A percentile compares a stretch with the other conserved stretches of the same genome.
phyloP scores from a whole-genome alignment of 2,329 filamentous ascomycete species.

The Neofusicoccum parvum region DNA sequence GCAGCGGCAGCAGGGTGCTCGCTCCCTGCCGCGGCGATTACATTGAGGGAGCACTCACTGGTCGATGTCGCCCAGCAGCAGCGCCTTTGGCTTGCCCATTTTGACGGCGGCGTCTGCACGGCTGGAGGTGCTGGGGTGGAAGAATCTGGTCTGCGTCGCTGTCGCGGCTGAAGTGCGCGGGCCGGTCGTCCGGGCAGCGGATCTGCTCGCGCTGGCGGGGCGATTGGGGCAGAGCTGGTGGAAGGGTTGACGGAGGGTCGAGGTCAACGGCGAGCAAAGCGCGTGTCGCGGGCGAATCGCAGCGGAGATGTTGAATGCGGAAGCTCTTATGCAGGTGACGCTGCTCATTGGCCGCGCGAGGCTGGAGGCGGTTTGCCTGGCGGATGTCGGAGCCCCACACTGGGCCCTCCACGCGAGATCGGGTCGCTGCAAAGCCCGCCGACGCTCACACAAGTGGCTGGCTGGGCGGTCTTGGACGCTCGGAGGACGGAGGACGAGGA shows the following conservation, averaged over 20 bases:
- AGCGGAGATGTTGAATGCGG: neutral
- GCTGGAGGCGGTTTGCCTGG: neutral
- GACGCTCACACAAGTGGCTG: neutral
- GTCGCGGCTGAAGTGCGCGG: neutral
- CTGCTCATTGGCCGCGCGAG: neutral
- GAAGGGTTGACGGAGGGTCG: neutral
- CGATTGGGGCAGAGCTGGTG: neutral
- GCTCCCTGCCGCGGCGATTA: neutral
- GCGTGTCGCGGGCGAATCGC: neutral
- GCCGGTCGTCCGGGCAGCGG: neutral
- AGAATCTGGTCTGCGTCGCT: neutral
- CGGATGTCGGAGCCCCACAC: constrained; percentile 6
- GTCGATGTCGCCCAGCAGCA: constrained; percentile 64
- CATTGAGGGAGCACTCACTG: constrained; percentile 54
- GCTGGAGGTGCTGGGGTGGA: neutral
- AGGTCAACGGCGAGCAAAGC: neutral
- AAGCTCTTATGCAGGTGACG: neutral
- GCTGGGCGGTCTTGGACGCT: neutral
- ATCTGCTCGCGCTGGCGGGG: too few relatives aligned
- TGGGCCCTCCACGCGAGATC: constrained; percentile 12
- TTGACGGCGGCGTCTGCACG: constrained; percentile 2
- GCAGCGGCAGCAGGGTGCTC: neutral
- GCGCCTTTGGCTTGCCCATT: constrained; percentile 58
- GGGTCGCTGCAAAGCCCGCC: constrained; percentile 9
- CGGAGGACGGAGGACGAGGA: too few relatives aligned